phyloP scores from a whole-genome alignment of 2,329 filamentous ascomycete genomes.

The Hirsutella rhossiliensis region DNA sequence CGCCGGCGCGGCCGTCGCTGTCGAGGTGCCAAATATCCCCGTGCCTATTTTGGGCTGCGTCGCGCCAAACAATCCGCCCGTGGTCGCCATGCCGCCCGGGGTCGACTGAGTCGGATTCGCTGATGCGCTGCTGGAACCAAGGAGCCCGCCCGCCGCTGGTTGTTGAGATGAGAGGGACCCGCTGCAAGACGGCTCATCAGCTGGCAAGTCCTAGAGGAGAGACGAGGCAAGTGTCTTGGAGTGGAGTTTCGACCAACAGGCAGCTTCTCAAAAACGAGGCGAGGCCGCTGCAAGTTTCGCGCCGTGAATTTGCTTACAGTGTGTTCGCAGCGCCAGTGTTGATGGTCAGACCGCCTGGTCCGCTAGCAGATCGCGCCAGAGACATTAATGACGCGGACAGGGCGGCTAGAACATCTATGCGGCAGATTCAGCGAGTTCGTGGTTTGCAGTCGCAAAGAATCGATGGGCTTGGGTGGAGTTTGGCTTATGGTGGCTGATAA shows the following conservation, averaged over 20 bases:
- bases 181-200: constrained; percentile 7
- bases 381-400: constrained; percentile 24
- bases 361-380: constrained; percentile 45
- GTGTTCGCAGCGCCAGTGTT: constrained; percentile 50
- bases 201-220: not conserved
- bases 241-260: not conserved
- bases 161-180: constrained; percentile 16
- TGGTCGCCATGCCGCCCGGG: constrained; percentile 21
- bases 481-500: not conserved
- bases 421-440: not conserved
- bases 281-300: not conserved
- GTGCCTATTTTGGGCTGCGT: constrained; percentile 14
- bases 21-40: constrained; percentile 18
- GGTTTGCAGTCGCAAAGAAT: not conserved
- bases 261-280: not conserved
- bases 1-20: constrained; percentile 10
- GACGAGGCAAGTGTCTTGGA: too few relatives aligned
- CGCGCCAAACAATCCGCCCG: constrained; percentile 24
- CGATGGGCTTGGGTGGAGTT: not conserved
- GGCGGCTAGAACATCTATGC: not conserved
- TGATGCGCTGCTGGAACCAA: constrained; percentile 18
- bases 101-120: constrained; percentile 14
- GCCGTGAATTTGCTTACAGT: constrained; percentile 16
- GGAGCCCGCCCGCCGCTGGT: constrained; percentile 22
- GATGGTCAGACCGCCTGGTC: constrained; percentile 48